Evolutionary conservation across 2,329 filamentous ascomycete genomes (phyloP).

Genomic region (Plenodomus tracheiphilus): DNA sequence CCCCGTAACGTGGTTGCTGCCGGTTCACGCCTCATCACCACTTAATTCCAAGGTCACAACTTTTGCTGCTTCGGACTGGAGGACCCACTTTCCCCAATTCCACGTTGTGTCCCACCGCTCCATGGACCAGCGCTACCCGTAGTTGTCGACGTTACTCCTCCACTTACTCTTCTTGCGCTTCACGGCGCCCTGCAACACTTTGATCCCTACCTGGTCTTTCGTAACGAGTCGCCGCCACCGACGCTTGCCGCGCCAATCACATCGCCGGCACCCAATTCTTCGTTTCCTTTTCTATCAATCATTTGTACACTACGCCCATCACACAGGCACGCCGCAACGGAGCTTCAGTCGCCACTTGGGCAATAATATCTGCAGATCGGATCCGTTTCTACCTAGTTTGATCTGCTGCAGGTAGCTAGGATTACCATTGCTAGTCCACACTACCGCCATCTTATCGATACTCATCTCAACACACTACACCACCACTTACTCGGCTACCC

Average conservation of each 20-base stretch:
- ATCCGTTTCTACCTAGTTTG: conserved; percentile 43
- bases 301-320: conserved; percentile 28
- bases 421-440: neutral
- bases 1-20: conserved; percentile 22
- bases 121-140: conserved; percentile 37
- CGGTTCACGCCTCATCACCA: conserved; percentile 19
- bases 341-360: conserved; percentile 23
- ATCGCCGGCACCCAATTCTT: conserved; percentile 13
- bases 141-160: conserved; percentile 16
- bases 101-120: conserved; percentile 22
- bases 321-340: conserved; percentile 10
- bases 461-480: conserved; percentile 6
- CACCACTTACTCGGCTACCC: conserved; percentile 4
- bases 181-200: conserved; percentile 47
- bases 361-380: conserved; percentile 50
- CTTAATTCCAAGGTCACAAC: conserved; percentile 29
- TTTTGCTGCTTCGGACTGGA: conserved; percentile 26
- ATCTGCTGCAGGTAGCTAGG: neutral
- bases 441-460: conserved; percentile 4
- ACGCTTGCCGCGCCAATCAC: conserved; percentile 32
- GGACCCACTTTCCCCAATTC: conserved; percentile 28
- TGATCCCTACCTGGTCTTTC: conserved; percentile 35
- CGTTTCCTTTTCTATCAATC: conserved; percentile 37
- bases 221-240: conserved; percentile 29
- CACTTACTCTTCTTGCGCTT: conserved; percentile 45